Conservation (phyloP, 2,329 filamentous ascomycete genomes). For the Lecanoromycetidae sp. region DNA sequence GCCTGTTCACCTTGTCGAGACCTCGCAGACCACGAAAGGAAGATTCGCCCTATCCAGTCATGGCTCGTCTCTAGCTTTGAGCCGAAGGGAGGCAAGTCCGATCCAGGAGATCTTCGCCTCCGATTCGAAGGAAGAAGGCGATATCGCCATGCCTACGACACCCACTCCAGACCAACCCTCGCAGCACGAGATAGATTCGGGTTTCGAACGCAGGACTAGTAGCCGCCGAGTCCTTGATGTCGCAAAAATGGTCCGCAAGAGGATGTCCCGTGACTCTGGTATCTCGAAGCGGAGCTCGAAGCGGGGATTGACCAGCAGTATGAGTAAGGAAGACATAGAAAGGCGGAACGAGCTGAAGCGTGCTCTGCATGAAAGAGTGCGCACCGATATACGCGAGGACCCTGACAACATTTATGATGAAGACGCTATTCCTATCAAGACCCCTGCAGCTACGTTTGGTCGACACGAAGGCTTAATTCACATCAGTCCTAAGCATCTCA, state of each 20-base stretch:
- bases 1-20: constrained; percentile 4
- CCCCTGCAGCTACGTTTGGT: constrained; percentile 8
- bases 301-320: not conserved
- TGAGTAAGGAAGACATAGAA: constrained; percentile 9
- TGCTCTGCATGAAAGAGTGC: constrained; percentile 12
- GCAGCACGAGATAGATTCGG: not conserved
- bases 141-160: not conserved
- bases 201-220: constrained; percentile 2
- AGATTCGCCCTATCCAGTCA: constrained; percentile 12
- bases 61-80: not conserved
- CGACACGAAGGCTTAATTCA: constrained; percentile 14
- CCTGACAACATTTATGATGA: constrained; percentile 12
- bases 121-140: not conserved
- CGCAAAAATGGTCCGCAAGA: constrained; percentile 9
- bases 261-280: constrained; percentile 7
- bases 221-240: constrained; percentile 6
- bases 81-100: not conserved
- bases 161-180: not conserved
- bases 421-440: constrained; percentile 15
- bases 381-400: constrained; percentile 10
- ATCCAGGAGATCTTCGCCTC: constrained; percentile 4
- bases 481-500: constrained; percentile 10
- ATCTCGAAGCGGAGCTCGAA: constrained; percentile 11
- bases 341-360: constrained; percentile 11
- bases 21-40: constrained; percentile 1